These are phyloP conservation scores for Dalechampia spathulata DNA, from an alignment of 441 rosid genomes.

Conservation along the genomic window DNA sequence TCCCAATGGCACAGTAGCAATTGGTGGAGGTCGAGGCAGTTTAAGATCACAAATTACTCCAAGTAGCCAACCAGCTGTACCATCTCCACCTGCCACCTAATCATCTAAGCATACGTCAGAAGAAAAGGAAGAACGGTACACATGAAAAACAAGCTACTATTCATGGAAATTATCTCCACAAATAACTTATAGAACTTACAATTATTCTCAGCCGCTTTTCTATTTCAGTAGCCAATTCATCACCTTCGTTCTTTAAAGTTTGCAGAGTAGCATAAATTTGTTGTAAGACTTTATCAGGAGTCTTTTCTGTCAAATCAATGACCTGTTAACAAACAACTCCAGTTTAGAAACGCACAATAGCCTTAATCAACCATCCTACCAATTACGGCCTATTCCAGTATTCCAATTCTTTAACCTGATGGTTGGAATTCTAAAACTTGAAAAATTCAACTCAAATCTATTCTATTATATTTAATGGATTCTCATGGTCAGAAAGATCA, in stretches of 20 bases:
- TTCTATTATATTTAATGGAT: too few species aligned
- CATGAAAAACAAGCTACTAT: neutral
- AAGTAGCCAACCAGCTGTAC: constrained; percentile 91
- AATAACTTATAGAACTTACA: constrained; percentile 34
- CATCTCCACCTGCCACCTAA: constrained; percentile 95
- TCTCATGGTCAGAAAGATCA: too few species aligned
- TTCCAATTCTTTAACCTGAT: too few species aligned
- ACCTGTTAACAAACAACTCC: constrained; percentile 28
- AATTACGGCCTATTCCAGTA: neutral
- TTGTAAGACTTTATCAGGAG: constrained; percentile 57
- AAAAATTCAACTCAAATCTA: too few species aligned
- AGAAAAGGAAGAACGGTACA: neutral
- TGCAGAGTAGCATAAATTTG: constrained; percentile 54
- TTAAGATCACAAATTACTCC: constrained; percentile 85
- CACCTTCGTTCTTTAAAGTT: constrained; percentile 37
- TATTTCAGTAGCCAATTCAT: constrained; percentile 41
- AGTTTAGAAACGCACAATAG: neutral
- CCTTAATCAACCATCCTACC: neutral
- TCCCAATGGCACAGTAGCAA: constrained; percentile 81
- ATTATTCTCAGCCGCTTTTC: constrained; percentile 47
- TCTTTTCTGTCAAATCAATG: constrained; percentile 56
- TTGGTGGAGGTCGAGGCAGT: constrained; percentile 69
- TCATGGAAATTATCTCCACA: neutral
- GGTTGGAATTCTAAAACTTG: too few species aligned
- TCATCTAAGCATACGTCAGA: constrained; percentile 2